phyloP scores from a whole-genome alignment of 106 monocot species.

The Phalaenopsis equestris region DNA sequence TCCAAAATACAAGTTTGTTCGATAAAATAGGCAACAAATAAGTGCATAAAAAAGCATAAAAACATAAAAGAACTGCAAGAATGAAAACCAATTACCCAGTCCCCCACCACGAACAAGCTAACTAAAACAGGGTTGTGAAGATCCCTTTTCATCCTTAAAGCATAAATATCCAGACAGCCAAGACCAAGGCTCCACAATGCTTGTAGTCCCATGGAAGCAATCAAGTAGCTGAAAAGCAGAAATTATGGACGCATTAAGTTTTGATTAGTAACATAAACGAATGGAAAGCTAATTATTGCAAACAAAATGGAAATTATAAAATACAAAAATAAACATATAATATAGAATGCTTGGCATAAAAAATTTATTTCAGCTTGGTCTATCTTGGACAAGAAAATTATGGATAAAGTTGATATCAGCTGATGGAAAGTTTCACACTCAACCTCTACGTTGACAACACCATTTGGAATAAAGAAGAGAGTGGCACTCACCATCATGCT shows the following conservation, averaged over 20 bases:
- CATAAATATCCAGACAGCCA: constrained; percentile 55
- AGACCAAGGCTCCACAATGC: constrained; percentile 64
- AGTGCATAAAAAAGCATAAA: background rate
- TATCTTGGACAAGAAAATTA: no score
- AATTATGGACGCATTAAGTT: background rate
- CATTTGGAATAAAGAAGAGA: no score
- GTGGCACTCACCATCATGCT: no score
- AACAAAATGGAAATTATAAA: no score
- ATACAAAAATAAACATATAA: no score
- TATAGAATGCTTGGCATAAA: no score
- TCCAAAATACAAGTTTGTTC: no score
- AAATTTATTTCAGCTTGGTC: no score
- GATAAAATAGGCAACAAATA: background rate
- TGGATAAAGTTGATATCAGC: no score
- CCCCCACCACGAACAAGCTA: constrained; percentile 69
- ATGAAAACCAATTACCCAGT: constrained; percentile 42
- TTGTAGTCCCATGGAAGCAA: constrained; percentile 75
- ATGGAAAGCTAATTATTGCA: background rate
- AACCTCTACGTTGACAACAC: no score
- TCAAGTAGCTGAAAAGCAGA: constrained; percentile 49
- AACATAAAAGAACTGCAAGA: background rate
- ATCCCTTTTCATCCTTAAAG: constrained; percentile 50
- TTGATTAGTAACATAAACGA: background rate
- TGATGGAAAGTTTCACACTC: no score
- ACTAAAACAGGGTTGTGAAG: constrained; percentile 55